Evolutionary conservation across 805 yeast genomes (phyloP), one percentile per base, ranked within the genome.

Genomic region (Jamesozyma gamospora): DNA sequence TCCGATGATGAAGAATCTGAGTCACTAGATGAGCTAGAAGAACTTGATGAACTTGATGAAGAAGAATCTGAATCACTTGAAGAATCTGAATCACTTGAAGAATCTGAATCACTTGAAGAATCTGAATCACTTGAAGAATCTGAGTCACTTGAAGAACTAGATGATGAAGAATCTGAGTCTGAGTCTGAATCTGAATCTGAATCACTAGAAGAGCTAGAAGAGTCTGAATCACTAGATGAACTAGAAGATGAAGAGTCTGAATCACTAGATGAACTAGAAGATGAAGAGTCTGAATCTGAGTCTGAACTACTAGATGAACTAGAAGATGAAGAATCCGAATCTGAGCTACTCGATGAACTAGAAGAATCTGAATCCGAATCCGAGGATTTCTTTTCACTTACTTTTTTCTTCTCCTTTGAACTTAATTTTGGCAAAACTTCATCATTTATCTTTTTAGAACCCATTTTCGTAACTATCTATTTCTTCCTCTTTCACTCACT

Each of bases 1-100:
- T n/a, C n/a, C n/a, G n/a, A n/a, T n/a, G 18, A 14, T 29, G 44
- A 46, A 24, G 66, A 69, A 44, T 77, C 79, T 36, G 47, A 43
- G n/a, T 37, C 33, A 28, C 38, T 26, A 9, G 39, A 35, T 27
- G 31, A 43, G 34, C 42, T 36, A n/a, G n/a, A n/a, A n/a, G n/a
- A n/a, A n/a, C n/a, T n/a, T n/a, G n/a, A n/a, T n/a, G n/a, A n/a
- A n/a, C n/a, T n/a, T 7, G 34, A 28, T 15, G 41, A 38, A 11
- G 19, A 14, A 5, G 37, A 52, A 35, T 45, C 37, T 10, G 55
- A 53, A 36, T 48, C 41, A 18, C 52, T 42, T 37, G 58, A 50
- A 31, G 32, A 36, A n/a, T n/a, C n/a, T n/a, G n/a, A n/a, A n/a
- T n/a, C n/a, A n/a, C n/a, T n/a, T n/a, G n/a, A n/a, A 18, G 51